phyloP scores from a whole-genome alignment of 768 basidiomycete genomes.

The Mycena haematopus region DNA sequence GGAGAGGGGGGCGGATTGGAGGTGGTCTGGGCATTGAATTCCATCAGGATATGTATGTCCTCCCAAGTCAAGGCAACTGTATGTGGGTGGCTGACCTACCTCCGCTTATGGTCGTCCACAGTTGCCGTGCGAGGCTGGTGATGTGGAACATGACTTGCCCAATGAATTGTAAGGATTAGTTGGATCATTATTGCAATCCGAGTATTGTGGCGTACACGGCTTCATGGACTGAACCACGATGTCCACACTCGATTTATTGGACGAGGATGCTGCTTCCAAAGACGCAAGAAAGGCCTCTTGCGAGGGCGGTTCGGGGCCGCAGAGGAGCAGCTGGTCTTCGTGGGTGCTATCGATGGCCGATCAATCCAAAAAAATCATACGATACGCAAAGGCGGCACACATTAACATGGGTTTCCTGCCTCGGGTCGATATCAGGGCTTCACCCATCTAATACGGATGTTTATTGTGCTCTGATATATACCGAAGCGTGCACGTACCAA shows the following conservation, averaged over 20 bases:
- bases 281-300: neutral
- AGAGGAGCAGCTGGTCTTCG: neutral
- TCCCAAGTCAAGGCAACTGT: neutral
- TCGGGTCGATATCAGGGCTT: conserved; percentile 4
- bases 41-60: too few relatives aligned
- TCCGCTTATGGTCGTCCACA: neutral
- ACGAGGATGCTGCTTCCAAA: neutral
- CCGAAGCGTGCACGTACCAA: neutral
- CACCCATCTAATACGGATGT: conserved; percentile 3
- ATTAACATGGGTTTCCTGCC: conserved; percentile 14
- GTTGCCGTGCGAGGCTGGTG: neutral
- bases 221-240: neutral
- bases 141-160: neutral
- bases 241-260: neutral
- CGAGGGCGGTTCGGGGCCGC: neutral
- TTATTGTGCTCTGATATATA: too few relatives aligned
- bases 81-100: neutral
- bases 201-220: neutral
- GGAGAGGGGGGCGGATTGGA: neutral
- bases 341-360: neutral
- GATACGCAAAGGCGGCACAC: neutral
- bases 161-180: too few relatives aligned
- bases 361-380: neutral
- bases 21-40: neutral
- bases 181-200: too few relatives aligned